Evolutionary conservation across 495 filamentous ascomycete genomes (phyloP), one percentile per base, ranked within the genome.

Genomic region (Pyrenula massariospora): DNA sequence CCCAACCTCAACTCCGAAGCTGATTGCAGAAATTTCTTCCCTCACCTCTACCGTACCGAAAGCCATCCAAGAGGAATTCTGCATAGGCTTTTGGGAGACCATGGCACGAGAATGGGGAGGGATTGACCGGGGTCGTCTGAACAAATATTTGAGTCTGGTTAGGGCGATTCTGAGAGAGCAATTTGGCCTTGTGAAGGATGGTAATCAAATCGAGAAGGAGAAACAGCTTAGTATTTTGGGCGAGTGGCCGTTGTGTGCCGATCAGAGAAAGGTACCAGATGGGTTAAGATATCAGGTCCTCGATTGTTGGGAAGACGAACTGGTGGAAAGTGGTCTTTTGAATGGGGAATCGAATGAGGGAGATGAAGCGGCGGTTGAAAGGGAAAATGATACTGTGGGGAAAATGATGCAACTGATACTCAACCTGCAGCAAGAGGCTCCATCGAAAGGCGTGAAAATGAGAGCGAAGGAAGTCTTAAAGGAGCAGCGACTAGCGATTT

Each of bases 121-220:
- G 21, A 87, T 99, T 58, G 94, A 96, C 68, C 84, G 85, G 22
- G 67, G 94, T 57, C 83, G 92, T 42, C 83, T 96, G 76, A 88
- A 97, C 66, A 98, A 98, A 72, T 98, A 92, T 66, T 75, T 99
- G 53, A 76, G 87, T 61, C 76, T 99, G 22, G 84, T 95, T 54
- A 82, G 93, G 52, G 78, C 82, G 55, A 88, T 89, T 57, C 69
- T 98, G 12, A 78, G 78, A 12, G 80, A 85, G 11, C 77, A 79
- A 19, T 87, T 94, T 57, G 67, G 71, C 59, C 49, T 74, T 1
- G 70, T 74, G 58, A 61, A 60, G 12, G 58, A 57, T 50, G 60
- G 59, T 23, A 23, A 51, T n/a, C 54, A 61, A 65, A 42, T 63
- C 58, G 42, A 60, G 65, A 19, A 62, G 60, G 3, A 52, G 52